Base-by-base conservation (phyloP, 345 rosid genomes). In the Psidium friedrichsthalianum region DNA sequence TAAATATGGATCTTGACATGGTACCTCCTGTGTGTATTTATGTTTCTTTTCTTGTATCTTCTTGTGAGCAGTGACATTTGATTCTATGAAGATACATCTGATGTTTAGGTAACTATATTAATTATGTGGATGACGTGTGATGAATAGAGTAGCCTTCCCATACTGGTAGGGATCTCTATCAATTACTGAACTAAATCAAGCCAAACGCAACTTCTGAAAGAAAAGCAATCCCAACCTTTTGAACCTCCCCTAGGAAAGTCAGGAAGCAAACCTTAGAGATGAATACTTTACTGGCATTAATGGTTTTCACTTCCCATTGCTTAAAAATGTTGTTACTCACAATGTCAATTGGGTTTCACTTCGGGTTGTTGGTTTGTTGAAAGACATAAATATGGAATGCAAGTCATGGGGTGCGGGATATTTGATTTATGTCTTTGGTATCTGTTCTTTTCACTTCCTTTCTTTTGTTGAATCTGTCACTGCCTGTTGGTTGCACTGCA, bases 1-100 rank as follows among this genome's bases (percentile, higher is more conserved):
- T 84, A 86, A 89, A 86, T 86, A 93, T 95, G 98, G 94, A 90
- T 86, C 69, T 95, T 32, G 98, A 95, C 53, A 88, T 85, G 98
- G 99, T 97, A 97, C n/a, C 42, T 84, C 32, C 56, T 83, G 8
- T 21, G 25, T 64, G 56, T 44, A 54, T 83, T 56, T 24, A 22
- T 13, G 32, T 36, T 27, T 27, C 80, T 82, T 51, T 54, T 51
- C 81, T 74, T 69, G 61, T 36, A n/a, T 69, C 80, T 69, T 69
- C 80, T 42, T 69, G 80, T 36, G 20, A 36, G 80, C 47, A 69
- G 25, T 69, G 24, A 36, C 80, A 69, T 69, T 18, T 36, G 47
- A 20, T 69, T 36, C 80, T 69, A 69, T 36, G 78, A 69, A 32
- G 25, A 32, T 69, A 69, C 47, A 32, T 69, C 47, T 69, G 47